Evolutionary conservation across 1,284 basidiomycete genomes (phyloP), one percentile per base, ranked within the genome.

Genomic region (Cutaneotrichosporon mucoides): DNA sequence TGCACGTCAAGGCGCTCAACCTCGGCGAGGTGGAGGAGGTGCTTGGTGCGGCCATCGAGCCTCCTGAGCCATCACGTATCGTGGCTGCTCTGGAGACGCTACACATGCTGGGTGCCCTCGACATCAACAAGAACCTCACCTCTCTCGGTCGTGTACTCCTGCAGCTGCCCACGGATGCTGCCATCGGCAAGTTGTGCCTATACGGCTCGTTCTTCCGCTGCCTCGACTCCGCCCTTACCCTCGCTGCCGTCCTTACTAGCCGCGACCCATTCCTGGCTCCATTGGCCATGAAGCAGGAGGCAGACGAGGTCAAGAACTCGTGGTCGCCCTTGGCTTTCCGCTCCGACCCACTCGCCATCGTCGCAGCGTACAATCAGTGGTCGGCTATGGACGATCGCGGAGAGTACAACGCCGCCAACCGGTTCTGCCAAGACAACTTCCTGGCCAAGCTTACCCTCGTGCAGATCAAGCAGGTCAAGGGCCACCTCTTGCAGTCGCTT

Each of bases 1-100:
- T 96, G 94, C 93, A 95, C 74, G 86, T 98, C 79, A 98, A 96
- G 72, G 94, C 93, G n/a, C 84, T 97, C 49, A 88, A 93, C 71
- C 90, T 97, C 74, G 89, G 92, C 6, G 86, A 86, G 53, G 90
- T 91, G 15, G 90, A 96, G 72, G 88, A 93, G 59, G 92, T 97
- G 33, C 81, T 98, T 15, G 86, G 84, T 0, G 85, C 84, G 24
- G 85, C 89, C 8, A 97, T 97, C 65, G 94, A 97, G 75, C 90
- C 95, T 5, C 94, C 94, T n/a, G 86, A 85, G 47, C 79, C 84
- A 0, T 84, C 86, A 37, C 86, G 91, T 35, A 88, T 98, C 41
- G 79, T 81, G 11, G 87, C 90, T 35, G 95, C 94, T 0, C 88
- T 95, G 82, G 83, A 84, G 56, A 84, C 87, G 50, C 82, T 98